Evolutionary conservation across 208 protist species (phyloP).

Genomic region (Trypanosoma melophagium): DNA sequence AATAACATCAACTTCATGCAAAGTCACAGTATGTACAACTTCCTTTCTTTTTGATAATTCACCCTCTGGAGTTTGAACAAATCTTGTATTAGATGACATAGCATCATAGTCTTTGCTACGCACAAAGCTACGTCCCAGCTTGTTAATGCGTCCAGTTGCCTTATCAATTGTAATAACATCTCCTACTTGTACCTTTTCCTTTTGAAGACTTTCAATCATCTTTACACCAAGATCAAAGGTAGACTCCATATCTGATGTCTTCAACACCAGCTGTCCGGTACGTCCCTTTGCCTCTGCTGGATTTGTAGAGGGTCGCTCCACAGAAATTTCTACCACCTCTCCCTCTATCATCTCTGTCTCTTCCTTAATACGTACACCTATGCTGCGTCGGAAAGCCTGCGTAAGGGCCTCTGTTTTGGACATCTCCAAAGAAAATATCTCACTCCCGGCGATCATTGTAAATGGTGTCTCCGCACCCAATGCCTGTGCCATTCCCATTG

Average conservation of each 20-base stretch:
- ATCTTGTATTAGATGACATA: conserved; percentile 92
- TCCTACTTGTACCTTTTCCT: conserved; percentile 98
- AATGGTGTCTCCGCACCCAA: conserved; percentile 98
- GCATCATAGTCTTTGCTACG: conserved; percentile 97
- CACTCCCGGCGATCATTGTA: conserved; percentile 98
- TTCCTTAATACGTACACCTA: conserved; percentile 99
- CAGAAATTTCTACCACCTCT: conserved; percentile 99
- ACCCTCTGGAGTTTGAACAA: conserved; percentile 98
- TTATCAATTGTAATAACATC: conserved; percentile 99
- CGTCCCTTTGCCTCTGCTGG: conserved; percentile 88
- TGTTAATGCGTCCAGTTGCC: conserved; percentile 97
- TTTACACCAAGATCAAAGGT: conserved; percentile 99
- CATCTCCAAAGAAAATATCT: conserved; percentile 99
- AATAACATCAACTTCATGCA: conserved; percentile 99
- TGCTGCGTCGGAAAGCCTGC: conserved; percentile 98
- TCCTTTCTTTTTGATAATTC: conserved; percentile 99
- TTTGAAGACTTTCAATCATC: conserved; percentile 99
- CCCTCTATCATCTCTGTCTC: conserved; percentile 99
- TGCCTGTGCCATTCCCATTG: conserved; percentile 98
- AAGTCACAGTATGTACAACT: conserved; percentile 98
- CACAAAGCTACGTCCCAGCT: conserved; percentile 97
- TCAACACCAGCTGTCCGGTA: conserved; percentile 99
- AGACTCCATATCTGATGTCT: conserved; percentile 99
- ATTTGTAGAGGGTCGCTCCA: conserved; percentile 96
- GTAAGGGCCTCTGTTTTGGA: conserved; percentile 99